These are phyloP conservation scores for Fonsecaea nubica DNA, from an alignment of 2,329 filamentous ascomycete genomes.

Conservation along the genomic window DNA sequence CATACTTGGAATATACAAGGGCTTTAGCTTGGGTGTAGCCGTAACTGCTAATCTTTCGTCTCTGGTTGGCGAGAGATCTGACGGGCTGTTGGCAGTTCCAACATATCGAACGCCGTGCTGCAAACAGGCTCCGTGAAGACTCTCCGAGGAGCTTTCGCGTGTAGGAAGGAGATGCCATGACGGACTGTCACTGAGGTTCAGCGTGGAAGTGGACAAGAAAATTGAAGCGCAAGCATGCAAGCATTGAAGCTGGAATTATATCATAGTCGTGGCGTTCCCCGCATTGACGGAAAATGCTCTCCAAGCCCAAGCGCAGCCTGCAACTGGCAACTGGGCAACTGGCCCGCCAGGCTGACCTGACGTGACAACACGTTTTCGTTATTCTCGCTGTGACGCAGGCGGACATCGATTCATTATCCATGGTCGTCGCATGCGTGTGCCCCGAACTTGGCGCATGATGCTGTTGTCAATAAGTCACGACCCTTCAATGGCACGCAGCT, in stretches of 20 bases:
- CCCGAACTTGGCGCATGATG: slow-evolving; percentile 1
- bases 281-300: neutral
- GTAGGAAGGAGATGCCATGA: neutral
- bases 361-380: neutral
- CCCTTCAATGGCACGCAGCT: neutral
- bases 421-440: neutral
- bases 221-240: neutral
- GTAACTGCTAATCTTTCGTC: slow-evolving; percentile 54
- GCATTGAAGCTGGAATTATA: neutral
- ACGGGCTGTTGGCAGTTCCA: slow-evolving; percentile 7
- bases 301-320: slow-evolving; percentile 3
- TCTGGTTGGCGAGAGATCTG: slow-evolving; percentile 19
- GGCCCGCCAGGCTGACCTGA: neutral
- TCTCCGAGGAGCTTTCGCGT: slow-evolving; percentile 4
- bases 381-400: neutral
- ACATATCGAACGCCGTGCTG: slow-evolving; percentile 20
- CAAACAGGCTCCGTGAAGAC: slow-evolving; percentile 9
- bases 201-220: neutral
- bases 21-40: slow-evolving; percentile 59
- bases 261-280: neutral
- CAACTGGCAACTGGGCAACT: neutral
- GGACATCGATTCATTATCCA: neutral
- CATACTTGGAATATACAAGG: slow-evolving; percentile 56
- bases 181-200: neutral
- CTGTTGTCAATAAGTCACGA: neutral